A percentile compares a stretch with the other conserved stretches of the same genome.
These are phyloP conservation scores for Ceratobasidium sp. DNA, from an alignment of 1,284 basidiomycete genomes.

Conservation along the genomic window DNA sequence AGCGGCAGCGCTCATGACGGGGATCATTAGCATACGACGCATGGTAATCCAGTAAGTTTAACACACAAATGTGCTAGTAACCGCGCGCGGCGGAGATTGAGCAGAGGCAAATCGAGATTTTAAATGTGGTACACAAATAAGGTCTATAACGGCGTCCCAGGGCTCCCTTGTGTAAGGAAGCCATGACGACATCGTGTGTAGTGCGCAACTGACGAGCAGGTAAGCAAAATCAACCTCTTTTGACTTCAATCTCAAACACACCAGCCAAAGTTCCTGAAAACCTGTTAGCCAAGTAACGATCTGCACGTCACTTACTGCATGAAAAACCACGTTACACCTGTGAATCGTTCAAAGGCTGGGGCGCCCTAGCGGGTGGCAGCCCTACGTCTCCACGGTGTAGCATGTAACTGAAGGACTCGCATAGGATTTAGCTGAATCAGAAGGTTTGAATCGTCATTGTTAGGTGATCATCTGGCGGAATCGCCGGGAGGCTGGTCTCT, in stretches of 20 bases:
- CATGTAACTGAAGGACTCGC: not conserved
- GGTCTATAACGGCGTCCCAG: not conserved
- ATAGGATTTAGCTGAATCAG: not conserved
- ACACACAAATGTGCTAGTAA: not conserved
- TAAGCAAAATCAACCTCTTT: not conserved
- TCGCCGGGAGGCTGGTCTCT: not conserved
- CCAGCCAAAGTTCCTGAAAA: not conserved
- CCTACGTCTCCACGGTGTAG: not conserved
- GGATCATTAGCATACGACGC: not conserved
- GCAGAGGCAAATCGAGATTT: not conserved
- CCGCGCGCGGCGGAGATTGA: not conserved
- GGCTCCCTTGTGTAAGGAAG: not conserved
- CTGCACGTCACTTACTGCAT: not conserved
- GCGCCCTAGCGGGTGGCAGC: not conserved
- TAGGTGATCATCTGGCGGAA: conserved; percentile 11
- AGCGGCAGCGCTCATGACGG: not conserved
- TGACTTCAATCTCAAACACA: not conserved
- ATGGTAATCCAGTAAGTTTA: not conserved
- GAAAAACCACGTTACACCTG: not conserved
- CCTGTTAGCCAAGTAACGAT: not conserved
- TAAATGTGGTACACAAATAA: not conserved
- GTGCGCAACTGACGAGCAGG: not conserved
- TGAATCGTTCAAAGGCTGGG: conserved; percentile 9
- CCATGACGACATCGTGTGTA: not conserved
- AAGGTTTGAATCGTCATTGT: not conserved